These are phyloP conservation scores for Marasmius oreades DNA, from an alignment of 1,284 basidiomycete species.

Conservation along the genomic window DNA sequence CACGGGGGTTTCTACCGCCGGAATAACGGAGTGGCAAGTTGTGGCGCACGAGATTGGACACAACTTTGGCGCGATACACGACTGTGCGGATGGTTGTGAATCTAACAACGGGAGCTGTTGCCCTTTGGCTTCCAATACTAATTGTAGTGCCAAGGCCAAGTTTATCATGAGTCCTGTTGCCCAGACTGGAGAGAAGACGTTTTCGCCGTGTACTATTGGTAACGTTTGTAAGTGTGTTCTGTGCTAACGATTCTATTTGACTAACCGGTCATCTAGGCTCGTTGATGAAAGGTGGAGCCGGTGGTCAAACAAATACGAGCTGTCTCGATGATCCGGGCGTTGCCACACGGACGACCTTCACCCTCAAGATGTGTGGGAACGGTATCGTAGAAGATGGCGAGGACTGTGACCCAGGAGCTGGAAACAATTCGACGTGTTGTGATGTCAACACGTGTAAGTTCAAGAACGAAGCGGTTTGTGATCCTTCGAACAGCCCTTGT, in stretches of 20 bases:
- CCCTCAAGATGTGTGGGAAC: constrained; percentile 76
- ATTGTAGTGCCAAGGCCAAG: constrained; percentile 64
- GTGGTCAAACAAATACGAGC: constrained; percentile 45
- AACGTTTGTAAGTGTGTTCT: constrained; percentile 71
- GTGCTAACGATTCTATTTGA: background rate
- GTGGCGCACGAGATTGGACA: constrained; percentile 91
- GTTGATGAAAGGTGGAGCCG: constrained; percentile 40
- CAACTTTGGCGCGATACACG: constrained; percentile 80
- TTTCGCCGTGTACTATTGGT: constrained; percentile 81
- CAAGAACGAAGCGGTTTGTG: constrained; percentile 69
- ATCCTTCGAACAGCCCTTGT: constrained; percentile 76
- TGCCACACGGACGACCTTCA: constrained; percentile 41
- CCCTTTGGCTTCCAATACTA: constrained; percentile 49
- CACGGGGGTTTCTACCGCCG: constrained; percentile 80
- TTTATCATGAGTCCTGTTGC: constrained; percentile 87
- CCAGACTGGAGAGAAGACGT: constrained; percentile 54
- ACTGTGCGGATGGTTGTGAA: constrained; percentile 64
- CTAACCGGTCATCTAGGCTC: constrained; percentile 40
- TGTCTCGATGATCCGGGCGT: constrained; percentile 61
- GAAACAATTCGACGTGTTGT: constrained; percentile 64
- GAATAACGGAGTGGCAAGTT: constrained; percentile 75
- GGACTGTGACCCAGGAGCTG: constrained; percentile 50
- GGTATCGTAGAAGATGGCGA: constrained; percentile 77
- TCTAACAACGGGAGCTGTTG: constrained; percentile 59
- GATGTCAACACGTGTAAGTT: constrained; percentile 80